Conservation (phyloP, 345 rosid species). For the Kandelia obovata region DNA sequence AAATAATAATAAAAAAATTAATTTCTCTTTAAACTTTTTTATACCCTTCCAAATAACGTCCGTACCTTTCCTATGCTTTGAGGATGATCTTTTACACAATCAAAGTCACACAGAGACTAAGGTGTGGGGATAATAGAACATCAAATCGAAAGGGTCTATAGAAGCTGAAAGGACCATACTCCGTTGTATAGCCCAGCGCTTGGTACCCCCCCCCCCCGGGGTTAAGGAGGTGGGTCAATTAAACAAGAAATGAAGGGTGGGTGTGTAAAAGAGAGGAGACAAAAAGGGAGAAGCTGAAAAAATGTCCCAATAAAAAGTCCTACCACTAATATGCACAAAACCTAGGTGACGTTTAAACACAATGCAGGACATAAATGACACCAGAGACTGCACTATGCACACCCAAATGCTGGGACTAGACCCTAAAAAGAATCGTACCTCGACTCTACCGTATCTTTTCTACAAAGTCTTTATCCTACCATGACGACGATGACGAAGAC, state of each 20-base stretch:
- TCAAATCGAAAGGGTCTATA: too few species aligned
- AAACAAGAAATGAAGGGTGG: neutral
- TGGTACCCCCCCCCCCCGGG: too few species aligned
- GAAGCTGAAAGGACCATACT: neutral
- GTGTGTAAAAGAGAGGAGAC: neutral
- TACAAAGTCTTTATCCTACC: constrained; percentile 39
- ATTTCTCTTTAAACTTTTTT: too few species aligned
- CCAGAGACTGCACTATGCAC: constrained; percentile 35
- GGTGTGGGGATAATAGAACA: too few species aligned
- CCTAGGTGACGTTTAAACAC: constrained; percentile 23
- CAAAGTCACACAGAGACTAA: constrained; percentile 5
- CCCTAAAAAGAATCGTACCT: constrained; percentile 70
- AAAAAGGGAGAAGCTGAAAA: neutral
- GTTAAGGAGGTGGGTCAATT: neutral
- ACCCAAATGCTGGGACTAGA: constrained; percentile 53
- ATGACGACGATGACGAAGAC: constrained; percentile 5
- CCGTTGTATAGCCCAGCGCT: neutral
- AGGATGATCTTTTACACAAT: constrained; percentile 24
- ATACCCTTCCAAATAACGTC: neutral
- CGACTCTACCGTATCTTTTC: constrained; percentile 52
- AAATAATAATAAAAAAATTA: too few species aligned
- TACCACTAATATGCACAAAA: constrained; percentile 41
- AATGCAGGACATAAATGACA: constrained; percentile 35
- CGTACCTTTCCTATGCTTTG: constrained; percentile 41
- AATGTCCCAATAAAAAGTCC: constrained; percentile 10